phyloP scores from a whole-genome alignment of 306 rosid genomes.

The Dicorynia guianensis region DNA sequence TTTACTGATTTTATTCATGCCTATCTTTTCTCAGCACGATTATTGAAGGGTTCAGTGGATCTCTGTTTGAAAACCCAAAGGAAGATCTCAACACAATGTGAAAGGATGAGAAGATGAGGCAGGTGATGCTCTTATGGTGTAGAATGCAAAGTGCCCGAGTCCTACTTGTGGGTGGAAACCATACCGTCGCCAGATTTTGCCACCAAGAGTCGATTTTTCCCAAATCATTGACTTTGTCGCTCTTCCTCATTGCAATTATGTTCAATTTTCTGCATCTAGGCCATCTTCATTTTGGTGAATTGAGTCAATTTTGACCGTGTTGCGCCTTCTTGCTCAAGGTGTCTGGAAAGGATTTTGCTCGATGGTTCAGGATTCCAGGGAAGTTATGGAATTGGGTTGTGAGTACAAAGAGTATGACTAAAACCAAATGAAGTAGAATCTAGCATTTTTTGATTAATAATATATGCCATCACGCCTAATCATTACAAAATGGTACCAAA shows the following conservation, averaged over 20 bases:
- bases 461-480: no score
- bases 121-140: constrained; percentile 57
- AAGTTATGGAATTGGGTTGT: constrained; percentile 40
- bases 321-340: constrained; percentile 16
- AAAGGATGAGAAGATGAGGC: constrained; percentile 55
- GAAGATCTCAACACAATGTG: no score
- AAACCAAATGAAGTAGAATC: constrained; percentile 45
- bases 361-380: not conserved
- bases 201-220: constrained; percentile 51
- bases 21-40: no score
- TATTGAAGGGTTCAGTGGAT: no score
- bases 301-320: not conserved
- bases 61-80: no score
- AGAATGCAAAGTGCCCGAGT: constrained; percentile 56
- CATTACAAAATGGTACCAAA: no score
- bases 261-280: constrained; percentile 42
- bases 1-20: no score
- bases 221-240: not conserved
- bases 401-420: constrained; percentile 27
- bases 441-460: no score
- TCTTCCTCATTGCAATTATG: not conserved
- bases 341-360: not conserved
- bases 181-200: constrained; percentile 76
- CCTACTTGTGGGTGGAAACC: constrained; percentile 84
- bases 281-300: constrained; percentile 29